Evolutionary conservation across 1,284 basidiomycete genomes (phyloP).

Genomic region (Pseudozyma flocculosa): DNA sequence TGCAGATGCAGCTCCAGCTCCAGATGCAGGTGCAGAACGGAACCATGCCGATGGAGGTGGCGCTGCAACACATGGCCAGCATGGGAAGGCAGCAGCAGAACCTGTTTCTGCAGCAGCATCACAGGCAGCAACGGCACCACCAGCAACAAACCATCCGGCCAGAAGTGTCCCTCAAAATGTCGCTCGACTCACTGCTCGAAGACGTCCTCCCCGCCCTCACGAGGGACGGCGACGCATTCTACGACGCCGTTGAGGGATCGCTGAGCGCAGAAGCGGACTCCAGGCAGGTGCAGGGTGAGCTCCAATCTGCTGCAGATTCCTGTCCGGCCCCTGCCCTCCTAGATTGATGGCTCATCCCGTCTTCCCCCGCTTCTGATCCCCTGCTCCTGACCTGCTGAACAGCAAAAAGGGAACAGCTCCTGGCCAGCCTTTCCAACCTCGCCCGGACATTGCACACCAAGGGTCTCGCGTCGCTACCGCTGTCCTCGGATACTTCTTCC

Average conservation of each 20-base stretch:
- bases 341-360: too few relatives aligned
- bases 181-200: conserved; percentile 11
- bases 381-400: too few relatives aligned
- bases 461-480: not conserved
- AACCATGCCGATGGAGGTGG: not conserved
- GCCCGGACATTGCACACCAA: not conserved
- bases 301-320: too few relatives aligned
- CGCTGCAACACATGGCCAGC: not conserved
- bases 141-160: too few relatives aligned
- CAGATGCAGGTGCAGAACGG: not conserved
- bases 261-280: not conserved
- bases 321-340: too few relatives aligned
- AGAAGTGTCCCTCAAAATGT: not conserved
- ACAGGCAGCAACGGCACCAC: not conserved
- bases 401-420: not conserved
- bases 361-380: too few relatives aligned
- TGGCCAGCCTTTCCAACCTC: not conserved
- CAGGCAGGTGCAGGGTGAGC: not conserved
- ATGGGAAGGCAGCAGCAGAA: not conserved
- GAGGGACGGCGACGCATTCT: conserved; percentile 19
- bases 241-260: conserved; percentile 9
- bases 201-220: conserved; percentile 15
- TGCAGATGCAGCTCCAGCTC: not conserved
- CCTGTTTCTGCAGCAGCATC: not conserved
- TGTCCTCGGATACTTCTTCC: too few relatives aligned